Evolutionary conservation across 257 asterid genomes (phyloP).

Genomic region (Plantago ovata): DNA sequence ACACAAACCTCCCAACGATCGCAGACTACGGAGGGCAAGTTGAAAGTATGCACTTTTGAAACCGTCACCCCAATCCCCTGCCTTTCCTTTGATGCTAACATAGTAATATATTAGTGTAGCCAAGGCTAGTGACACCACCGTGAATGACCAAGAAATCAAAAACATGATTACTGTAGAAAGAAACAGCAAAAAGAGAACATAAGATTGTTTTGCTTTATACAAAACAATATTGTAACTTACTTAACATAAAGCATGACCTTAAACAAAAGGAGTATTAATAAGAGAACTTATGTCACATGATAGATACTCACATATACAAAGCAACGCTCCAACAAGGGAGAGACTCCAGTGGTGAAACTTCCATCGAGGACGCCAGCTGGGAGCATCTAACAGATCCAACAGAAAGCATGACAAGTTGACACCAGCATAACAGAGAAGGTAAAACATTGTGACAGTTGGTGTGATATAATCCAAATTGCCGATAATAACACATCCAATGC

Average conservation of each 20-base stretch:
- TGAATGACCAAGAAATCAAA: slow-evolving; percentile 93
- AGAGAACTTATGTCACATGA: background rate
- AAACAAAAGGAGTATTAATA: too few species aligned
- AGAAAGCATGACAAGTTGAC: slow-evolving; percentile 97
- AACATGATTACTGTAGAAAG: slow-evolving; percentile 85
- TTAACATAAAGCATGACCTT: too few species aligned
- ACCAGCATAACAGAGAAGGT: slow-evolving; percentile 92
- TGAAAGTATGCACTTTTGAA: slow-evolving; percentile 99
- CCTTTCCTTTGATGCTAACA: slow-evolving; percentile 94
- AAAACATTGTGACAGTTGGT: slow-evolving; percentile 97
- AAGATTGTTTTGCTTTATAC: background rate
- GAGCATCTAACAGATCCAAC: slow-evolving; percentile 96
- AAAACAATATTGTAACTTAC: background rate
- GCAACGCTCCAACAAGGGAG: slow-evolving; percentile 89
- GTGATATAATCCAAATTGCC: slow-evolving; percentile 95
- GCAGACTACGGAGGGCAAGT: slow-evolving; percentile 98
- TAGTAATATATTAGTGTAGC: slow-evolving; percentile 93
- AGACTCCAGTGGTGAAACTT: slow-evolving; percentile 99
- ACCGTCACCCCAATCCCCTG: slow-evolving; percentile 99
- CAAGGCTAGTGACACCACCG: slow-evolving; percentile 89
- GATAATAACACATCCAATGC: slow-evolving; percentile 83
- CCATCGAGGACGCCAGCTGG: slow-evolving; percentile 99
- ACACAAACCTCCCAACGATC: slow-evolving; percentile 92
- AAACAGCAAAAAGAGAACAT: slow-evolving; percentile 16
- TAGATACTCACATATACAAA: slow-evolving; percentile 69